Evolutionary conservation across 257 asterid genomes (phyloP).

Genomic region (Nicotiana attenuata): DNA sequence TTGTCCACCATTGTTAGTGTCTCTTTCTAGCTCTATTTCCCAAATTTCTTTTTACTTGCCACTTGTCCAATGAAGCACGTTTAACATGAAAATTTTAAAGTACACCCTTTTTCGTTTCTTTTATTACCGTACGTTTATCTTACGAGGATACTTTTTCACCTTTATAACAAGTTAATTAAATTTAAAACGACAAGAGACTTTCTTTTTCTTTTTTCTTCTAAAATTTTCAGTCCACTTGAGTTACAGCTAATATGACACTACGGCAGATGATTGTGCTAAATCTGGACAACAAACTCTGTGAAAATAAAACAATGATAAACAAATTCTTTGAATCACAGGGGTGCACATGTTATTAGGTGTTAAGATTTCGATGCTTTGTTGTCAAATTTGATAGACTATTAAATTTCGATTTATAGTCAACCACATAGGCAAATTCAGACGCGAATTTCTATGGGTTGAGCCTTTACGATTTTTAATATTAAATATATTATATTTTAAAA

Average conservation of each 20-base stretch:
- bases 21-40: neutral
- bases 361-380: neutral
- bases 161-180: neutral
- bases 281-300: too few relatives aligned
- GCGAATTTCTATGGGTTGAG: fast-evolving
- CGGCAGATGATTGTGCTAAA: too few relatives aligned
- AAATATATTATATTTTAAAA: too few relatives aligned
- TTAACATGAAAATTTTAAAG: neutral
- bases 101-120: neutral
- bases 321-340: neutral
- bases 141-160: neutral
- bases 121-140: neutral
- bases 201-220: neutral
- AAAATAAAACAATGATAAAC: neutral
- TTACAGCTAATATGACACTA: neutral
- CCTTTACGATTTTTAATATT: too few relatives aligned
- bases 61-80: neutral
- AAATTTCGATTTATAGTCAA: too few relatives aligned
- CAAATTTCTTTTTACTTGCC: too few relatives aligned
- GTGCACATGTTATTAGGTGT: neutral
- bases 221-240: neutral
- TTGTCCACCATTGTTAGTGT: neutral
- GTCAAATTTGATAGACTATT: neutral
- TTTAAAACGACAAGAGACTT: neutral
- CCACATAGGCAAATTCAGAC: fast-evolving